A percentile compares a stretch with the other conserved stretches of the same genome.
Conservation (phyloP, 2,329 filamentous ascomycete species). For the Juglanconis juglandina region DNA sequence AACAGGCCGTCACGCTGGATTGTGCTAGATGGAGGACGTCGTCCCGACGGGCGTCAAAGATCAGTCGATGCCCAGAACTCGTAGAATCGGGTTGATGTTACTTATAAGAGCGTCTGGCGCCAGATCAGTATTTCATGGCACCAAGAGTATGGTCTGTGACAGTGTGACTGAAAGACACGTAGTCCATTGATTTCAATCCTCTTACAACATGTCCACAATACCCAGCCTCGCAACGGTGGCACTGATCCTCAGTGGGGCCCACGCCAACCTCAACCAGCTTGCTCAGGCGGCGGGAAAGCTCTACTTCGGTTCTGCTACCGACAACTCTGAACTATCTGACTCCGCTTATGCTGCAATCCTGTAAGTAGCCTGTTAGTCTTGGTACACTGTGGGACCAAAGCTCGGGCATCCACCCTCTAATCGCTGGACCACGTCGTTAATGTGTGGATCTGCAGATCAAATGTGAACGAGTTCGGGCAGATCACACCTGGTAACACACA, state of each 20-base stretch:
- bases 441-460: constrained; percentile 26
- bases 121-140: background rate
- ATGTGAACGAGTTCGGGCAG: constrained; percentile 59
- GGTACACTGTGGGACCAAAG: background rate
- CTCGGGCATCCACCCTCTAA: too few species aligned
- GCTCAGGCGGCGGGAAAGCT: constrained; percentile 16
- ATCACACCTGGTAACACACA: constrained; percentile 63
- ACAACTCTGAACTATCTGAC: constrained; percentile 55
- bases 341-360: constrained; percentile 54
- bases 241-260: constrained; percentile 1
- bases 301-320: constrained; percentile 65
- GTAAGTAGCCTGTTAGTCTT: background rate
- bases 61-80: too few species aligned
- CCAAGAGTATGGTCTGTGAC: background rate
- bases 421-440: background rate
- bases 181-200: background rate
- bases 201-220: background rate
- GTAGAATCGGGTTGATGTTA: too few species aligned
- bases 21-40: background rate
- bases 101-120: background rate
- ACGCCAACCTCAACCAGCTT: constrained; percentile 18
- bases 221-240: background rate
- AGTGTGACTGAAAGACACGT: background rate
- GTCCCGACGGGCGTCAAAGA: background rate
- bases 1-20: background rate